phyloP scores from a whole-genome alignment of 352 stramenopile genomes.

The Phytophthora sansomeana region DNA sequence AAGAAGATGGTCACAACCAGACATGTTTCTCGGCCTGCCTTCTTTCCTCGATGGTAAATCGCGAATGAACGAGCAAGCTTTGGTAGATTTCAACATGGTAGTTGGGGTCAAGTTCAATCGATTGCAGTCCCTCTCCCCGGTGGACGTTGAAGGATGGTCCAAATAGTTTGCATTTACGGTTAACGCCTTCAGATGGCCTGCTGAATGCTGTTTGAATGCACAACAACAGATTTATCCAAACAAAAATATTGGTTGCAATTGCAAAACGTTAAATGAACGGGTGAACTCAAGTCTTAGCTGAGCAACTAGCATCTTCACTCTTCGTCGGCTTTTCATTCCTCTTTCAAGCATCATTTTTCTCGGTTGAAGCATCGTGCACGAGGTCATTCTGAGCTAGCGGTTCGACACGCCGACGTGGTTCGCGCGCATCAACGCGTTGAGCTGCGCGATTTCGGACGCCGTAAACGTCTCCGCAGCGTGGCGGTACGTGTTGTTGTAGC shows the following conservation, averaged over 20 bases:
- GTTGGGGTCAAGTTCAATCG: not conserved
- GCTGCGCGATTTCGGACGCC: constrained; percentile 23
- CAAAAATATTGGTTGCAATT: too few relatives aligned
- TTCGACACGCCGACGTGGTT: constrained; percentile 27
- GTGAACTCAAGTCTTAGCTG: too few relatives aligned
- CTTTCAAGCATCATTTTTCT: not conserved
- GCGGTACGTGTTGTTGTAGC: constrained; percentile 44
- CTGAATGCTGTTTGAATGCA: too few relatives aligned
- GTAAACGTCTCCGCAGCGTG: constrained; percentile 35
- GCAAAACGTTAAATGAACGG: too few relatives aligned
- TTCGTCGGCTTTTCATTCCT: not conserved
- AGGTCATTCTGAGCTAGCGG: not conserved
- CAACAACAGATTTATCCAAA: too few relatives aligned
- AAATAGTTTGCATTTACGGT: too few relatives aligned
- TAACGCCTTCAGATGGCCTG: too few relatives aligned
- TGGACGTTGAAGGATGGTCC: too few relatives aligned
- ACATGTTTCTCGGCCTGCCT: not conserved
- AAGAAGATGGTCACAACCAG: not conserved
- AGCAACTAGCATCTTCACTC: too few relatives aligned
- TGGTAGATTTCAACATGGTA: too few relatives aligned
- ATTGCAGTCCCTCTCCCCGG: too few relatives aligned
- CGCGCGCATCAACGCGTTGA: constrained; percentile 31
- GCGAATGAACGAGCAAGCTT: too few relatives aligned
- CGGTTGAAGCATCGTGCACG: not conserved
- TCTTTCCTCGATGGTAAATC: not conserved